A percentile compares a stretch with the other conserved stretches of the same genome.
These are phyloP conservation scores for Mucor racemosus DNA, from an alignment of 371 early-diverging fungal genomes.

Conservation along the genomic window DNA sequence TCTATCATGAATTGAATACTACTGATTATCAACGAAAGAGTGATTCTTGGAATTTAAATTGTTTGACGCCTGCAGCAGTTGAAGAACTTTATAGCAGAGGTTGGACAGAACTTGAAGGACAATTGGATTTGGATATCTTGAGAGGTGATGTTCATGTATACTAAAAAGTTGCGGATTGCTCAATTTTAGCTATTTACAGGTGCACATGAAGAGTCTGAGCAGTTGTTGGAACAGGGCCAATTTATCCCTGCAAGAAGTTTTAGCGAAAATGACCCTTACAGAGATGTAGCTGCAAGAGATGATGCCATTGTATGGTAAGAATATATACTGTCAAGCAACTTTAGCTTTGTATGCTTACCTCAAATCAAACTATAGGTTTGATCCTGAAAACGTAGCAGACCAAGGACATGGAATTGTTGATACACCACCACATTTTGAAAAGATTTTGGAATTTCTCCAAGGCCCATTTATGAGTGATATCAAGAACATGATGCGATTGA, in stretches of 20 bases:
- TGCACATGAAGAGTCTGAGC: constrained; percentile 39
- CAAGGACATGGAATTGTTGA: constrained; percentile 5
- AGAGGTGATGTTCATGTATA: constrained; percentile 24
- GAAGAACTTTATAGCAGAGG: constrained; percentile 61
- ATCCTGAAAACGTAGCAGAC: constrained; percentile 15
- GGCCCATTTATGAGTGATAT: constrained; percentile 56
- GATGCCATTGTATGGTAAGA: constrained; percentile 63
- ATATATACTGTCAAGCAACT: neutral
- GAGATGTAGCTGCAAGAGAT: constrained; percentile 64
- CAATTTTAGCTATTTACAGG: constrained; percentile 16
- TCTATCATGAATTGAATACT: constrained; percentile 54
- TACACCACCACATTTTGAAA: constrained; percentile 31
- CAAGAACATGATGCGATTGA: constrained; percentile 49
- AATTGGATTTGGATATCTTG: constrained; percentile 45
- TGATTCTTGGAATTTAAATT: constrained; percentile 30
- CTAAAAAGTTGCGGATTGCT: too few species aligned
- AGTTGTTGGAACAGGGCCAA: constrained; percentile 26
- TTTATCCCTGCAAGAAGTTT: constrained; percentile 34
- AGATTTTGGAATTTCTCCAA: constrained; percentile 39
- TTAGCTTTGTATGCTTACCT: neutral
- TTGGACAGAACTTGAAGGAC: constrained; percentile 56
- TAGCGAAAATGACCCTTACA: constrained; percentile 55
- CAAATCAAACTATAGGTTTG: constrained; percentile 23
- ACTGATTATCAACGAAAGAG: constrained; percentile 33
- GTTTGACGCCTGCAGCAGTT: constrained; percentile 36